These are phyloP conservation scores for Cystoisospora suis DNA, from an alignment of 169 alveolate species.

Conservation along the genomic window DNA sequence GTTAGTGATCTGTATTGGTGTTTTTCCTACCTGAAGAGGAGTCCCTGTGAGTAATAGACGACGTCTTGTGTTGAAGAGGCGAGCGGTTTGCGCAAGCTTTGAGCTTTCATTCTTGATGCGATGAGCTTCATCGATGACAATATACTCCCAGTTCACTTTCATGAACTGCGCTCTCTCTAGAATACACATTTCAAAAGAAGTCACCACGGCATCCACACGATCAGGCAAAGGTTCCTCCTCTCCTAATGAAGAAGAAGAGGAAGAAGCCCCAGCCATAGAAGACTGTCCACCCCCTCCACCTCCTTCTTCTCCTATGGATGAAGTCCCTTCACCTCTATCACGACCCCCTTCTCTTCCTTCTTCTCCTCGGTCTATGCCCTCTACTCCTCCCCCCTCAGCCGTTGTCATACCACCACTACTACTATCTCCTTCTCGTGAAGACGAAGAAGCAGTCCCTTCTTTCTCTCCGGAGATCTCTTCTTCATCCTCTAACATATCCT, in stretches of 20 bases:
- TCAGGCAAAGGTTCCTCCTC: conserved; percentile 73
- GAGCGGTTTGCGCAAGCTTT: conserved; percentile 90
- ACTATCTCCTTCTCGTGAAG: not conserved
- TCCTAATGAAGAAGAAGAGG: not conserved
- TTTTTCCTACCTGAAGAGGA: conserved; percentile 48
- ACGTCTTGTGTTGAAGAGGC: conserved; percentile 87
- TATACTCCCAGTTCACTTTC: conserved; percentile 92
- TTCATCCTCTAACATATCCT: not conserved
- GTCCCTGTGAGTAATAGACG: conserved; percentile 96
- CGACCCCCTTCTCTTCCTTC: not conserved
- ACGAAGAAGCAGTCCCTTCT: not conserved
- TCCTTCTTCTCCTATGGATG: not conserved
- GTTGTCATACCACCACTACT: not conserved
- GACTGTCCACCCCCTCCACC: not conserved
- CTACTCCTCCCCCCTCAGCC: not conserved
- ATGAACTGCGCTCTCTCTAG: conserved; percentile 86
- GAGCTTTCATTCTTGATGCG: conserved; percentile 96
- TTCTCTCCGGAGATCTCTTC: not conserved
- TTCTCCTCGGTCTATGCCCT: not conserved
- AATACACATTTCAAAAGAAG: conserved; percentile 89
- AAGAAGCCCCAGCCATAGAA: not conserved
- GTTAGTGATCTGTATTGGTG: too few species aligned
- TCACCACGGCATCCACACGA: conserved; percentile 85
- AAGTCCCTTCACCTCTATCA: too few species aligned
- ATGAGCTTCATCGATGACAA: conserved; percentile 99